Evolutionary conservation across 306 rosid species (phyloP).

Genomic region (Vigna nakashimae): DNA sequence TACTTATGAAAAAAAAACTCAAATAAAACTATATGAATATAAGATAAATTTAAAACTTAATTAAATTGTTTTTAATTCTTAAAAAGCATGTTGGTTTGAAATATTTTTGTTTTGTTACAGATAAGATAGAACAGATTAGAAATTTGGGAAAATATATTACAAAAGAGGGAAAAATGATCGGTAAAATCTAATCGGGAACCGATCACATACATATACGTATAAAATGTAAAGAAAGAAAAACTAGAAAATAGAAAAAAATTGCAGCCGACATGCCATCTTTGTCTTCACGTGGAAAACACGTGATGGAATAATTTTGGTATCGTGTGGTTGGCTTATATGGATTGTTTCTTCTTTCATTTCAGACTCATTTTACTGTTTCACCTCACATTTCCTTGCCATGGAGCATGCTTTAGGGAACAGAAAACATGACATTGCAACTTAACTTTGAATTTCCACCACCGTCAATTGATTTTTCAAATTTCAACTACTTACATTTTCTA

Average conservation of each 20-base stretch:
- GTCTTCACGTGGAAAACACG: conserved; percentile 58
- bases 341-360: neutral
- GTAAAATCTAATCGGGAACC: neutral
- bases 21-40: too few relatives aligned
- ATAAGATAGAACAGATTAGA: neutral
- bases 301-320: conserved; percentile 42
- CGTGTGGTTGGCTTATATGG: conserved; percentile 17
- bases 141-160: neutral
- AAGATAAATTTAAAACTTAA: too few relatives aligned
- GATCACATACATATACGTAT: neutral
- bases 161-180: neutral
- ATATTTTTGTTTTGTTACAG: neutral
- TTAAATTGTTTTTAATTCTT: neutral
- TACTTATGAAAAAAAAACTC: too few relatives aligned
- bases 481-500: neutral
- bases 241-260: conserved; percentile 12
- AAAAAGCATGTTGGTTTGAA: neutral
- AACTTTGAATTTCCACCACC: neutral
- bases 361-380: neutral
- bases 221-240: neutral
- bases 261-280: conserved; percentile 57
- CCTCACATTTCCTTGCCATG: neutral
- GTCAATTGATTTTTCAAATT: neutral
- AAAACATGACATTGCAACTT: neutral
- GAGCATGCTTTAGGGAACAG: neutral